Evolutionary conservation across 306 rosid species (phyloP), one percentile per base, ranked within the genome.

Genomic region (Rubus parviflorus): DNA sequence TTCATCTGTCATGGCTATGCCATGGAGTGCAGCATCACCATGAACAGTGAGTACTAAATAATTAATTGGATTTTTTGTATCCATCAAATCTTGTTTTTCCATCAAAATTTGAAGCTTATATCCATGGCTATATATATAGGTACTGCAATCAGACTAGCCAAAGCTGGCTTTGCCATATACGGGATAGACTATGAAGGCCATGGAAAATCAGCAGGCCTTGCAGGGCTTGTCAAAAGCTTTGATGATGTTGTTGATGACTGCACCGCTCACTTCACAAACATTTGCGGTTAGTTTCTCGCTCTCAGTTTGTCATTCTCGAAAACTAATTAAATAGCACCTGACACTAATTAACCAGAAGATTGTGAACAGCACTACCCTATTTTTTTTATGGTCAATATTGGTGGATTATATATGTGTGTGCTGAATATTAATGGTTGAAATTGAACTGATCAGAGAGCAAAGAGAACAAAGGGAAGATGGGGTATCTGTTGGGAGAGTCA

Each of bases 171-270:
- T 84, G 98, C 86, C 20, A 83, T 92, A 0, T 89, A 89, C 76
- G 99, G 98, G 0, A 76, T 92, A 9, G 99, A 96, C 76, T 96
- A 92, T 52, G 97, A 92, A 87, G 98, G 99, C 4, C 99, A 96
- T 80, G 99, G 99, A 51, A 96, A 96, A 83, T 96, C 99, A 7
- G 89, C 53, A 15, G 99, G 99, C 0, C 70, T 91, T 14, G 46
- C 25, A 4, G 98, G 97, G 43, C 80, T 81, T 17, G 93, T 96
- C 3, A 62, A 68, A 10, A 74, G 79, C 77, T 87, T 96, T 65
- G 90, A 89, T 76, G 3, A 45, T 49, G 79, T 96, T 23, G 88
- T 87, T 11, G 51, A 80, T 0, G 99, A 92, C 75, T 89, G 89
- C 51, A 81, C 81, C 22, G 25, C 80, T 30, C 81, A 91, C 66